phyloP scores from a whole-genome alignment of 2,329 filamentous ascomycete species.

The Alternaria rosae region DNA sequence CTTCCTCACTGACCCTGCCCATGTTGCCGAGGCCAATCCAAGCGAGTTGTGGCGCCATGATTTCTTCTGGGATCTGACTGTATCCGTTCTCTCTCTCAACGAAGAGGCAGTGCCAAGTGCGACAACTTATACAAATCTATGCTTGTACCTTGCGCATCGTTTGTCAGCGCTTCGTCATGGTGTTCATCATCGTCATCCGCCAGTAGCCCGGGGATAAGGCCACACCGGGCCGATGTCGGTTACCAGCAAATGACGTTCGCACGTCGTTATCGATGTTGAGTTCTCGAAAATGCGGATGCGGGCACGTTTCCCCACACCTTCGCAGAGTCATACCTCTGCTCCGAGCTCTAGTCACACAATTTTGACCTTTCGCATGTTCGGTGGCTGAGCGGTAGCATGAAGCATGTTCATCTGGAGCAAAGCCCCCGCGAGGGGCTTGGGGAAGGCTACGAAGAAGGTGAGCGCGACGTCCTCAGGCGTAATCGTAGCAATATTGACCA shows the following conservation, averaged over 20 bases:
- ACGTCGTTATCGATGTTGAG: conserved; percentile 7
- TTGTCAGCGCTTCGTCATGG: conserved; percentile 7
- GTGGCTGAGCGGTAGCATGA: conserved; percentile 42
- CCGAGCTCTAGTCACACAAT: background rate
- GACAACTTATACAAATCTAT: background rate
- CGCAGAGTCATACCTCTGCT: conserved; percentile 14
- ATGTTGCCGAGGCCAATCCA: conserved; percentile 91
- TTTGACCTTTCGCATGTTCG: conserved; percentile 10
- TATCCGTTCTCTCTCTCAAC: background rate
- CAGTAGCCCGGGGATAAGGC: conserved; percentile 5
- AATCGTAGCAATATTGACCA: conserved; percentile 16
- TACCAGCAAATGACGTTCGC: conserved; percentile 25
- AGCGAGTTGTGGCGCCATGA: conserved; percentile 64
- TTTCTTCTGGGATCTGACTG: conserved; percentile 7
- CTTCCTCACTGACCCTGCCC: conserved; percentile 68
- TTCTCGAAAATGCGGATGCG: conserved; percentile 6
- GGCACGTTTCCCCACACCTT: conserved; percentile 10
- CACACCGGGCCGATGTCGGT: conserved; percentile 22
- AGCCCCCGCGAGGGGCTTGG: conserved; percentile 46
- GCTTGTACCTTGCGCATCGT: background rate
- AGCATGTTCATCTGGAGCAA: conserved; percentile 48
- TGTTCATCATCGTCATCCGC: conserved; percentile 4
- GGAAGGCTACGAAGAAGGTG: conserved; percentile 34
- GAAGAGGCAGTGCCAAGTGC: background rate
- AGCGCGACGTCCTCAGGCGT: conserved; percentile 15